Conservation (phyloP, 208 protist genomes). For the Trypanosoma avium region DNA sequence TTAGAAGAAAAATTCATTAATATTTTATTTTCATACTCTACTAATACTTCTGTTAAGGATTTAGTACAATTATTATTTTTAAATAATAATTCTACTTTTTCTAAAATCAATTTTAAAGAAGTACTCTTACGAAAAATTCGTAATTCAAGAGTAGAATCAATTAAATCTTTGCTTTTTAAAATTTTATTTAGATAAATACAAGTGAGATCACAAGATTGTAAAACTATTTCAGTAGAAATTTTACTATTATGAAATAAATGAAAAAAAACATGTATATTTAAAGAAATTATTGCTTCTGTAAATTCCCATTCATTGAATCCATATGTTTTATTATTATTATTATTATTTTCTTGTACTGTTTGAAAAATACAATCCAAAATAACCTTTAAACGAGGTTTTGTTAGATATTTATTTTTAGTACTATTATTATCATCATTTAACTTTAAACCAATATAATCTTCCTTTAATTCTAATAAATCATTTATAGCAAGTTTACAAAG, state of each 20-base stretch:
- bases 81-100: background rate
- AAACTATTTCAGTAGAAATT: background rate
- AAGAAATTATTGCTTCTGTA: slow-evolving; percentile 4
- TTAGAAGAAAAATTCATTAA: background rate
- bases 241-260: background rate
- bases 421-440: too few relatives aligned
- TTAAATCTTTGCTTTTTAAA: background rate
- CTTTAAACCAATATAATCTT: too few relatives aligned
- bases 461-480: slow-evolving; percentile 5
- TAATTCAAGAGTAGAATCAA: background rate
- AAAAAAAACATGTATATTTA: slow-evolving; percentile 12
- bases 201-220: slow-evolving; percentile 6
- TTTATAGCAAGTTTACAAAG: background rate
- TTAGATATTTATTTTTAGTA: too few relatives aligned
- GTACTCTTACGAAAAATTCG: background rate
- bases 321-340: background rate
- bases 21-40: slow-evolving; percentile 8
- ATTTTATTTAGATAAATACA: slow-evolving; percentile 1
- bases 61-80: too few relatives aligned
- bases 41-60: slow-evolving; percentile 1
- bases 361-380: slow-evolving; percentile 9
- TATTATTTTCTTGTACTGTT: background rate
- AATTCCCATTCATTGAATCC: background rate
- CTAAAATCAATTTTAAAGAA: slow-evolving; percentile 2
- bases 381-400: background rate